Base-by-base conservation (phyloP, 2,329 filamentous ascomycete species). In the Cladophialophora exuberans region DNA sequence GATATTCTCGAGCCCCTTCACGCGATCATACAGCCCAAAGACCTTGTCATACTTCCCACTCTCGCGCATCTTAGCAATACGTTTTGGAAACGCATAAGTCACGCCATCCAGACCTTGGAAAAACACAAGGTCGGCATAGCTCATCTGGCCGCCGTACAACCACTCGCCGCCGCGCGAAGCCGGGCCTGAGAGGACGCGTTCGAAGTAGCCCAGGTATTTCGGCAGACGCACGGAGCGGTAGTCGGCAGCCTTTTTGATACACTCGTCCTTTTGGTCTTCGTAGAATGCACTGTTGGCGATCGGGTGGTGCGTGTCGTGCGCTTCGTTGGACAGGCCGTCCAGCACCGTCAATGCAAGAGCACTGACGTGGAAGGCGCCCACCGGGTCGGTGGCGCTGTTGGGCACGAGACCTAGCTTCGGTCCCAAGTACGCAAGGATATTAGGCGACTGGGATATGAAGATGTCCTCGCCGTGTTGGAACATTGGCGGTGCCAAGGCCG, bases 301-400 rank as follows among this genome's bases (percentile, higher is more conserved):
- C 1, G 89, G 89, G 65, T 93, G 89, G 68, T 93, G 89, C 22
- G 83, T 84, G 64, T 92, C 87, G 67, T 92, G 89, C 1, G 83
- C 70, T 72, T 92, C 89, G 62, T 86, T 84, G 65, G 82, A 82
- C 42, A 92, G 70, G 1, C 81, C 81, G 64, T 93, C 89, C 15
- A 92, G 71, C 1, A 87, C 85, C 2, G 88, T 91, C 55, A 91
- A 71, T 0, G 80, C 77, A 23, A 91, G 77, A 43, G 76, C 78
- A 54, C 89, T 84, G 58, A 90, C 74, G 52, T 80, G 78, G 59
- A 81, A 85, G 41, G 81, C 69, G 3, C 74, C 82, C 2, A 66
- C 67, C 2, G 69, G 70, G 1, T 73, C 72, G 1, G 76, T 73
- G 2, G 78, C 76, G 0, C 77, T 79, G 41, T 56, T 41, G 1